Conservation (phyloP, 129 eudicot genomes). For the Centaurea solstitialis region DNA sequence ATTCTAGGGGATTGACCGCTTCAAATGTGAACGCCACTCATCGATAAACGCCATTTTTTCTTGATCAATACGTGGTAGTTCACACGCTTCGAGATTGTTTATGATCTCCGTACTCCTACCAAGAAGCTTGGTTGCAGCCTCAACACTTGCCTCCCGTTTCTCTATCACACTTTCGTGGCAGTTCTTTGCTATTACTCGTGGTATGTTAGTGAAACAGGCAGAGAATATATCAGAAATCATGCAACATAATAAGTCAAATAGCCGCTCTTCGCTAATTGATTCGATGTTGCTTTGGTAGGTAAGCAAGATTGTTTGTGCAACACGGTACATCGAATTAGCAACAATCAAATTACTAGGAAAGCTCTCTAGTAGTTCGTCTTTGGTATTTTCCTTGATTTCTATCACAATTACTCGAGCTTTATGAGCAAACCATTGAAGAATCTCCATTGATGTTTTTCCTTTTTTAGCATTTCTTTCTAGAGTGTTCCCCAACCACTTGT, state of each 20-base stretch:
- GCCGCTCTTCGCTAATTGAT: background rate
- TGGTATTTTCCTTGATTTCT: background rate
- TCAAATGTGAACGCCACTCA: conserved; percentile 21
- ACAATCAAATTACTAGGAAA: conserved; percentile 18
- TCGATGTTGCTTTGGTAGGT: background rate
- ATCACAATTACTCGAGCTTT: conserved; percentile 5
- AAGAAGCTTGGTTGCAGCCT: conserved; percentile 28
- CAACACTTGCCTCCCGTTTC: conserved; percentile 31
- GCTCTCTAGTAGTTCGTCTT: background rate
- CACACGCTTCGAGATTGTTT: background rate
- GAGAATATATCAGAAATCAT: conserved; percentile 35
- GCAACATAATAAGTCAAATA: conserved; percentile 4
- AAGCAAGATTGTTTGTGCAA: conserved; percentile 18
- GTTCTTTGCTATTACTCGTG: conserved; percentile 27
- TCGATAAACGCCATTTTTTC: conserved; percentile 20
- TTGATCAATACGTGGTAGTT: conserved; percentile 5
- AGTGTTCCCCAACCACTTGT: conserved; percentile 33
- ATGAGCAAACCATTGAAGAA: conserved; percentile 14
- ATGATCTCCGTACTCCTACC: conserved; percentile 35
- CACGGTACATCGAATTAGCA: conserved; percentile 46
- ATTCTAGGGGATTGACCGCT: background rate
- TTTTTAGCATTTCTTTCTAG: conserved; percentile 10
- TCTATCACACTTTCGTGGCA: conserved; percentile 24
- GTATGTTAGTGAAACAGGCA: conserved; percentile 41
- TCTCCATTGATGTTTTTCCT: conserved; percentile 14